phyloP scores from a whole-genome alignment of 176 grass and related monocot genomes.

The Hordeum marinum region DNA sequence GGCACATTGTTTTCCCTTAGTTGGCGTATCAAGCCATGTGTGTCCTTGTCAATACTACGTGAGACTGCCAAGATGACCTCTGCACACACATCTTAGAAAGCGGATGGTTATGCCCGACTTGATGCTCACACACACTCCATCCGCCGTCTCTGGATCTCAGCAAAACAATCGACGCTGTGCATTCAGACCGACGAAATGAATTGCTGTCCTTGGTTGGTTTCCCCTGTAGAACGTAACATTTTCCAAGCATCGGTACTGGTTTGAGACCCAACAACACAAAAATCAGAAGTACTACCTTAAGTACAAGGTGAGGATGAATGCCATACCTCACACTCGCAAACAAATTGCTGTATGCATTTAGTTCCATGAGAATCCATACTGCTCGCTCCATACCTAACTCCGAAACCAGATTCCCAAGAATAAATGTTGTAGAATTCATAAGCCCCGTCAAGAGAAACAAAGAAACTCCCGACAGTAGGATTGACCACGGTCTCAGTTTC shows the following conservation, averaged over 20 bases:
- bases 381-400: not conserved
- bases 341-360: not conserved
- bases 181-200: not conserved
- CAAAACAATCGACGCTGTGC: not conserved
- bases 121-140: not conserved
- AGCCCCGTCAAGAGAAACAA: not conserved
- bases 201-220: not conserved
- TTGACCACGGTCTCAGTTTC: not conserved
- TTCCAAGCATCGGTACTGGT: not conserved
- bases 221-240: not conserved
- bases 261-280: not conserved
- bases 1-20: constrained; percentile 4
- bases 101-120: not conserved
- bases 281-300: not conserved
- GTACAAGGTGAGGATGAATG: not conserved
- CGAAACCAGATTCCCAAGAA: constrained; percentile 2
- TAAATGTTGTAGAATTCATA: constrained; percentile 7
- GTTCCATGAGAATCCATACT: not conserved
- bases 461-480: not conserved
- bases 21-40: not conserved
- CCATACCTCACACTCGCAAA: not conserved
- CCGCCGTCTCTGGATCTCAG: not conserved
- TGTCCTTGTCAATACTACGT: not conserved
- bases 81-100: not conserved
- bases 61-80: not conserved